phyloP scores from a whole-genome alignment of 1,284 basidiomycete genomes.

The Papiliotrema fonsecae region DNA sequence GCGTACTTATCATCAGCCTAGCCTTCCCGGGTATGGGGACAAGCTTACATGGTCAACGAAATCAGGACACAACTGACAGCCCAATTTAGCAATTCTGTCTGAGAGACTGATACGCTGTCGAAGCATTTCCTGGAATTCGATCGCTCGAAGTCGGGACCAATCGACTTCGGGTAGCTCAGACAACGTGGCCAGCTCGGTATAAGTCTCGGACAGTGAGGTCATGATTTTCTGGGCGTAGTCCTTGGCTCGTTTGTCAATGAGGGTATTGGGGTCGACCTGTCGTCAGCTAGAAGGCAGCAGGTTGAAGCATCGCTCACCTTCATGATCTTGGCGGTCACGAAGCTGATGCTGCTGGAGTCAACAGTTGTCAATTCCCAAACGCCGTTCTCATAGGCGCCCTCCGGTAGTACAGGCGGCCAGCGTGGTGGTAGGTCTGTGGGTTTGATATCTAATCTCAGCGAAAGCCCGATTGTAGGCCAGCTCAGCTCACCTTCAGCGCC shows the following conservation, averaged over 20 bases:
- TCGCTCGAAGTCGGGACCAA: conserved; percentile 73
- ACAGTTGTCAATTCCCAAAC: conserved; percentile 69
- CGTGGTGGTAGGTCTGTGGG: conserved; percentile 60
- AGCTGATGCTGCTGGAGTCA: conserved; percentile 66
- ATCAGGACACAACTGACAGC: conserved; percentile 58
- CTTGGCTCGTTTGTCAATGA: conserved; percentile 61
- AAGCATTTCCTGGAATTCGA: conserved; percentile 88
- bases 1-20: conserved; percentile 58
- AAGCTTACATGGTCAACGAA: conserved; percentile 65
- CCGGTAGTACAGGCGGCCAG: conserved; percentile 62
- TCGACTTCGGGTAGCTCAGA: conserved; percentile 66
- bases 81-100: conserved; percentile 50
- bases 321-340: conserved; percentile 65
- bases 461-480: not conserved
- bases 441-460: conserved; percentile 55
- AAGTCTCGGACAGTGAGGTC: conserved; percentile 52
- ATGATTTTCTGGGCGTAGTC: conserved; percentile 32
- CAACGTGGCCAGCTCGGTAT: conserved; percentile 53
- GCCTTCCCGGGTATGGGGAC: not conserved
- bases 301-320: conserved; percentile 56
- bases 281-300: not conserved
- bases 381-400: conserved; percentile 54
- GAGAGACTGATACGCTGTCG: conserved; percentile 57
- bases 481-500: conserved; percentile 54
- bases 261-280: conserved; percentile 58